Percentiles rank a stretch among this genome's conserved stretches.
phyloP scores from a whole-genome alignment of 306 rosid genomes.

The Trifolium repens region DNA sequence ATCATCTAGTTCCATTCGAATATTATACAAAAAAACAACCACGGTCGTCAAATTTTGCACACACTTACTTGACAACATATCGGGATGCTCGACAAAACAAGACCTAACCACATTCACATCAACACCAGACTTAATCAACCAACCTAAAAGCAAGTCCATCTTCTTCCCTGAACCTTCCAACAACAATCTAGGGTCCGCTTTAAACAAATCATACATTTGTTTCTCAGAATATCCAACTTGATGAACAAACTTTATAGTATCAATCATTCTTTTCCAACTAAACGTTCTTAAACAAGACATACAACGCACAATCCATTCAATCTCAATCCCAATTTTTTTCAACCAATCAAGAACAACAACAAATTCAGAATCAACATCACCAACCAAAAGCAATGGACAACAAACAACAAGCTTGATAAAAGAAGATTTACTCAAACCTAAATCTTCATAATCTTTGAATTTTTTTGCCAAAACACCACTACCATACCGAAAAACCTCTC shows the following conservation, averaged over 20 bases:
- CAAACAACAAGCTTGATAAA: slow-evolving; percentile 65
- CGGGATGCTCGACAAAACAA: slow-evolving; percentile 57
- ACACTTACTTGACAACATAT: slow-evolving; percentile 51
- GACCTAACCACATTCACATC: slow-evolving; percentile 50
- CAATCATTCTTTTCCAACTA: slow-evolving; percentile 72
- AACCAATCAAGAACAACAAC: slow-evolving; percentile 58
- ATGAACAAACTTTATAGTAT: slow-evolving; percentile 57
- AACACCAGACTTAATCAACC: slow-evolving; percentile 60
- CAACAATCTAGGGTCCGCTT: slow-evolving; percentile 56
- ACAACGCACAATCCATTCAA: slow-evolving; percentile 65
- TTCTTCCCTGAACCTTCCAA: slow-evolving; percentile 73
- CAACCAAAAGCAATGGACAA: slow-evolving; percentile 73
- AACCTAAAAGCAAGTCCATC: slow-evolving; percentile 52
- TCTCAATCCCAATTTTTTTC: slow-evolving; percentile 55
- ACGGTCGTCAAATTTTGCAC: slow-evolving; percentile 53
- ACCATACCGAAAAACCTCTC: slow-evolving; percentile 60
- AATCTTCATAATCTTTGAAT: slow-evolving; percentile 61
- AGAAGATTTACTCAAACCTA: slow-evolving; percentile 64
- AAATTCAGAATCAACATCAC: slow-evolving; percentile 49
- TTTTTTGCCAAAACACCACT: slow-evolving; percentile 55
- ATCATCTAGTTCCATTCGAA: slow-evolving; percentile 64
- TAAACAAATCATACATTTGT: slow-evolving; percentile 57
- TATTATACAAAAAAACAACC: slow-evolving; percentile 56
- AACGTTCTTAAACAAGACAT: slow-evolving; percentile 51
- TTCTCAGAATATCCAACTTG: slow-evolving; percentile 58